A percentile compares a stretch with the other conserved stretches of the same genome.
phyloP scores from a whole-genome alignment of 2,329 filamentous ascomycete species.

The Colletotrichum sp. region DNA sequence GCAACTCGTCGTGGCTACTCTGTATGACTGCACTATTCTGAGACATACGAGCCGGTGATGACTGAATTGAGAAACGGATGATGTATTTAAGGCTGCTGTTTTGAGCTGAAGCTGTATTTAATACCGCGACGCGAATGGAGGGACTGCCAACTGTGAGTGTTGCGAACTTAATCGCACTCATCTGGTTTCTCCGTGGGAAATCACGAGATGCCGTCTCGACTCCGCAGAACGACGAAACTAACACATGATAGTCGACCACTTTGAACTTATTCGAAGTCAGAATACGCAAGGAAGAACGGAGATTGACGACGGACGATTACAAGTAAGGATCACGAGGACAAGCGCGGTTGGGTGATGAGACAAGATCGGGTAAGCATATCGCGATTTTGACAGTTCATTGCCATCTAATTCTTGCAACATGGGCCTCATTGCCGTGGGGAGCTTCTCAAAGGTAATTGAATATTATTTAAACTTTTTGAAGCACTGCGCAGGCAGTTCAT shows the following conservation, averaged over 20 bases:
- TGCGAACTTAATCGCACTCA: too few relatives aligned
- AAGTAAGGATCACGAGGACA: background rate
- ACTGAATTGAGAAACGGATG: background rate
- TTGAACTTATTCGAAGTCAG: background rate
- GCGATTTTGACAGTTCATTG: accelerated
- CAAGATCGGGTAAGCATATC: background rate
- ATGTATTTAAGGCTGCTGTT: background rate
- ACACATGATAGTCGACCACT: accelerated
- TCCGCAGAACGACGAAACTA: accelerated
- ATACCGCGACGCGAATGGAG: background rate
- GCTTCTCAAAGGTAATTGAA: too few relatives aligned
- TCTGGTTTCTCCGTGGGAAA: accelerated
- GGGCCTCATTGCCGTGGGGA: too few relatives aligned
- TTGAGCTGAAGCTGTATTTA: background rate
- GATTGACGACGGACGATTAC: accelerated
- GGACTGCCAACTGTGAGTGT: too few relatives aligned
- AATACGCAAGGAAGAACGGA: background rate
- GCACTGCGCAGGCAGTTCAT: background rate
- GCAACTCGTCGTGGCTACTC: background rate
- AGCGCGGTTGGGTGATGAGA: accelerated
- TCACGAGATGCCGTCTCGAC: background rate
- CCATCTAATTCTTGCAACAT: accelerated
- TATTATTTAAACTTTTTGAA: accelerated
- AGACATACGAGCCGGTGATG: accelerated
- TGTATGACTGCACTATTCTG: accelerated